These are phyloP conservation scores for Colletotrichum graminicola DNA, from an alignment of 2,329 filamentous ascomycete genomes.

Conservation along the genomic window DNA sequence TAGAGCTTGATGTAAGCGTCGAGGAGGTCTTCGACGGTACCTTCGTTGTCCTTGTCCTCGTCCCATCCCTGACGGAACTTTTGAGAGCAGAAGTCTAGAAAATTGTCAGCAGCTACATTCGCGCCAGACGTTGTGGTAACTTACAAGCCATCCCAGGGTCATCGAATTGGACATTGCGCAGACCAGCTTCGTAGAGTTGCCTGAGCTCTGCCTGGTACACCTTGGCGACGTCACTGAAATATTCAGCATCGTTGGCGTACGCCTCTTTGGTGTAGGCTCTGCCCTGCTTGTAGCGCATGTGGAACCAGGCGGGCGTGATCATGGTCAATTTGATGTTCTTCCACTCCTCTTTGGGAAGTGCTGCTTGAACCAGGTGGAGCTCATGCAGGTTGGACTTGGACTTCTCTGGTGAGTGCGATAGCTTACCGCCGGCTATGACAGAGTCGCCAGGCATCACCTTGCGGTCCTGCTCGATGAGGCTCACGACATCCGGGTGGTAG, in stretches of 20 bases:
- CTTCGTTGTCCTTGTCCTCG: constrained; percentile 74
- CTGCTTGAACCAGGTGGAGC: constrained; percentile 60
- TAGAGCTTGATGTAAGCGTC: constrained; percentile 83
- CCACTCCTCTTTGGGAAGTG: constrained; percentile 62
- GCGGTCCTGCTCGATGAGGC: constrained; percentile 63
- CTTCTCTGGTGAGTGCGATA: constrained; percentile 57
- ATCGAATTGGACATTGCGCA: constrained; percentile 76
- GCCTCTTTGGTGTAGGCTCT: constrained; percentile 46
- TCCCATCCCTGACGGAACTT: constrained; percentile 79
- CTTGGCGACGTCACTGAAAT: constrained; percentile 74
- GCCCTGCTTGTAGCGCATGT: constrained; percentile 48
- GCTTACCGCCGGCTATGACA: constrained; percentile 64
- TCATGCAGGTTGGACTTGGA: constrained; percentile 64
- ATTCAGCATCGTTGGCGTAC: constrained; percentile 57
- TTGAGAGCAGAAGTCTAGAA: constrained; percentile 78
- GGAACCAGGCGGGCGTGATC: constrained; percentile 65
- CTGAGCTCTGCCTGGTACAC: constrained; percentile 74
- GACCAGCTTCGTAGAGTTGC: constrained; percentile 71
- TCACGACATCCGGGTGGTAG: constrained; percentile 68
- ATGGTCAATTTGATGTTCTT: constrained; percentile 66
- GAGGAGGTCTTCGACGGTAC: constrained; percentile 75
- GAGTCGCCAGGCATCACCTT: constrained; percentile 69
- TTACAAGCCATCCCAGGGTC: constrained; percentile 76
- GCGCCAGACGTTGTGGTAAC: constrained; percentile 45
- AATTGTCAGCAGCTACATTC: constrained; percentile 8